Conservation (phyloP, 768 basidiomycete genomes). For the Naganishia antarctica region DNA sequence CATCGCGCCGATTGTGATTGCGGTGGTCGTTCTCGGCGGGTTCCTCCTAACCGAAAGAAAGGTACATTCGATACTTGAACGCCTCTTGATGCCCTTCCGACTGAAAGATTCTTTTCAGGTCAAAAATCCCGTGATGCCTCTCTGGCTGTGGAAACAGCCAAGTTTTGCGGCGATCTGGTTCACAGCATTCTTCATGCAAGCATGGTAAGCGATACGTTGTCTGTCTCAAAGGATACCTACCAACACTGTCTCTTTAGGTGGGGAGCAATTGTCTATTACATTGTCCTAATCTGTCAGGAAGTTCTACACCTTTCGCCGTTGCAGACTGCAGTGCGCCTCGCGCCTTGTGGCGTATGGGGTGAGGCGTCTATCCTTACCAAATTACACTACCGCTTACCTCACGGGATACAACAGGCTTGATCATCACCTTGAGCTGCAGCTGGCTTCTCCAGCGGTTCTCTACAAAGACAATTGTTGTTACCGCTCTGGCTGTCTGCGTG, state of each 20-base stretch:
- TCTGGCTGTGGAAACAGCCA: conserved; percentile 23
- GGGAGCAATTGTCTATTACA: conserved; percentile 8
- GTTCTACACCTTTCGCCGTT: conserved; percentile 18
- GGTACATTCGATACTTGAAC: background rate
- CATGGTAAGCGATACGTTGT: conserved; percentile 26
- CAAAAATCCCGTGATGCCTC: conserved; percentile 30
- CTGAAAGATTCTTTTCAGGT: conserved; percentile 4
- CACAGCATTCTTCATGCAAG: conserved; percentile 30
- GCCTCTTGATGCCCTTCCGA: background rate
- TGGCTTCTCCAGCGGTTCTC: conserved; percentile 6
- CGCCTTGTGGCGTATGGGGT: conserved; percentile 26
- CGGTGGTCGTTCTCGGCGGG: conserved; percentile 22
- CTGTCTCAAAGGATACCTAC: too few species aligned
- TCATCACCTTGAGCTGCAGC: conserved; percentile 1
- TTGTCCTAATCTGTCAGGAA: conserved; percentile 21
- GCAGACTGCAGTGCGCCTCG: conserved; percentile 21
- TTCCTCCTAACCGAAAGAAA: conserved; percentile 30
- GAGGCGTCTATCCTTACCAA: background rate
- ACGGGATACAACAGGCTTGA: background rate
- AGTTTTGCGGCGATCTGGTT: conserved; percentile 31
- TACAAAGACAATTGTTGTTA: conserved; percentile 25
- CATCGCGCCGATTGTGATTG: conserved; percentile 27
- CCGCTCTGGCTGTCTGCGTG: conserved; percentile 21
- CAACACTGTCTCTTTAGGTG: too few species aligned
- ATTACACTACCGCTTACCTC: background rate